A percentile compares a stretch with the other conserved stretches of the same genome.
These are phyloP conservation scores for Lantana camara DNA, from an alignment of 257 asterid genomes.

Conservation along the genomic window DNA sequence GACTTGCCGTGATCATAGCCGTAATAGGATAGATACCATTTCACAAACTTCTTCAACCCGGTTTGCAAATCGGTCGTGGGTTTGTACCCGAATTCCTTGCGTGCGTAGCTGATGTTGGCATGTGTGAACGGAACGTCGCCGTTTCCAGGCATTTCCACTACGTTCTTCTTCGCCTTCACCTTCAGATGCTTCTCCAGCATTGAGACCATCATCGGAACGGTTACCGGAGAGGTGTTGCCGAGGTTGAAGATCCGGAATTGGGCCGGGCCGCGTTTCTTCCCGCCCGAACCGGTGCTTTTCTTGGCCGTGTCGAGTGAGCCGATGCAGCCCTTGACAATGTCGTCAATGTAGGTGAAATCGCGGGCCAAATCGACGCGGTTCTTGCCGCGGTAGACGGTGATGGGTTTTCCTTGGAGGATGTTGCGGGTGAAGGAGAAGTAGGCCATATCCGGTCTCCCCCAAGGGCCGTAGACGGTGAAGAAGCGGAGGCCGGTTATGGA, in stretches of 20 bases:
- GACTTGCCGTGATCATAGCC: too few relatives aligned
- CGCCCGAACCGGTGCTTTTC: conserved; percentile 45
- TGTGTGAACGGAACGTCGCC: conserved; percentile 34
- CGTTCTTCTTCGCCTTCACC: conserved; percentile 23
- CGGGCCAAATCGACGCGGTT: conserved; percentile 29
- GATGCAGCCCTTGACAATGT: conserved; percentile 37
- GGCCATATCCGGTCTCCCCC: conserved; percentile 38
- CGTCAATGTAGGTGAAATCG: conserved; percentile 46
- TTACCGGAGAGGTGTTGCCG: conserved; percentile 30
- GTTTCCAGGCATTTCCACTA: conserved; percentile 30
- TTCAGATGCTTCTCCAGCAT: conserved; percentile 28
- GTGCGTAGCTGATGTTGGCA: conserved; percentile 31
- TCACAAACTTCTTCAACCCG: conserved; percentile 28
- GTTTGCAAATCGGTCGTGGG: conserved; percentile 27
- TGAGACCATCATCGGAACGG: conserved; percentile 30
- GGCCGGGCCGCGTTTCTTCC: conserved; percentile 38
- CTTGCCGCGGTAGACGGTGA: conserved; percentile 16
- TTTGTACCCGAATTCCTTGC: conserved; percentile 27
- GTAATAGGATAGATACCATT: conserved; percentile 30
- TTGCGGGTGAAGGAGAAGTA: conserved; percentile 30
- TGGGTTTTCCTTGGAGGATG: conserved; percentile 30
- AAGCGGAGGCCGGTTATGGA: conserved; percentile 31
- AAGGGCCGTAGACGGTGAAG: conserved; percentile 36
- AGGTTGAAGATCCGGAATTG: conserved; percentile 35
- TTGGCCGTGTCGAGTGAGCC: conserved; percentile 38